Evolutionary conservation across 129 eudicot species (phyloP), one percentile per base, ranked within the genome.

Genomic region (Lonicera japonica): DNA sequence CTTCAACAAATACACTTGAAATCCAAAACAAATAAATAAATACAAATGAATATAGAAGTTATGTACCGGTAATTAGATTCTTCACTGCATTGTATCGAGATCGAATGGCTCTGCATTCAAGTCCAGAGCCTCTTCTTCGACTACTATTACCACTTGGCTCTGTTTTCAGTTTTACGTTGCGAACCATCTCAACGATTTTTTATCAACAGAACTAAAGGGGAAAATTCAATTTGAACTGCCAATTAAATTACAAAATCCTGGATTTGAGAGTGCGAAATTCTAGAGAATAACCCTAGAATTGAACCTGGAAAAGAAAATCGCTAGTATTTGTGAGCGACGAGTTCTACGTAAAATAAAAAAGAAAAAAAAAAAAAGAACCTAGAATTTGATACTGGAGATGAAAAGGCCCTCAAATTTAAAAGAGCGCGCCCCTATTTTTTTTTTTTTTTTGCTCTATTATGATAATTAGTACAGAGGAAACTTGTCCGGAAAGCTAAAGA

Each of bases 31-130:
- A 1, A 34, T 15, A 0, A 60, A 36, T 56, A 73, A n/a, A n/a
- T n/a, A n/a, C n/a, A n/a, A n/a, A n/a, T n/a, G n/a, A n/a, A n/a
- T n/a, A n/a, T n/a, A n/a, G n/a, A n/a, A n/a, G n/a, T n/a, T 16
- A 64, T 11, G 9, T 54, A 86, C 90, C 84, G 14, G 67, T 71
- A 17, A 86, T 80, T 1, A 66, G 82, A 63, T 77, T 83, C 79
- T 83, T 86, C 8, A 86, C 82, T 5, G 77, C 82, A 34, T 82
- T 84, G 70, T 86, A 86, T 15, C 79, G 80, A 56, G 87, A 83
- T 5, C 95, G 87, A 67, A 86, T 89, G 66, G 74, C 79, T 64
- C 95, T 72, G 16, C 90, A 82, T 7, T 73, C 73, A 63, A 54
- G 21, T 17, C 76, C 80, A 7, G 58, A 41, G 16, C 55, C 13